phyloP scores from a whole-genome alignment of 352 stramenopile species.

The Globisporangium orthogonon region DNA sequence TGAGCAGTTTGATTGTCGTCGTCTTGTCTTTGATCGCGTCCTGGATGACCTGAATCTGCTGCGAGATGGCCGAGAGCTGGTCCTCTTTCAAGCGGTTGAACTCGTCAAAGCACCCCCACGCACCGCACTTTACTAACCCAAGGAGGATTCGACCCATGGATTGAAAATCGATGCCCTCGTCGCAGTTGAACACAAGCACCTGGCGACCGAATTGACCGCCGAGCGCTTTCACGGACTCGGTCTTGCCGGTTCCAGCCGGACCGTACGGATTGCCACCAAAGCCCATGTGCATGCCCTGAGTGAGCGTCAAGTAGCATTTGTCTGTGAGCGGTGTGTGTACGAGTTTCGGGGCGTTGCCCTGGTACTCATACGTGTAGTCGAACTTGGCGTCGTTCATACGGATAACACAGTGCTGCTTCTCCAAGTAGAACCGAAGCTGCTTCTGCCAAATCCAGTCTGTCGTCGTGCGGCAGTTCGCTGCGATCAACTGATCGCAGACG shows the following conservation, averaged over 20 bases:
- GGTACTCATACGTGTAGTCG: slow-evolving; percentile 94
- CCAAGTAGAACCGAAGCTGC: slow-evolving; percentile 90
- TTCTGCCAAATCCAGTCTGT: slow-evolving; percentile 91
- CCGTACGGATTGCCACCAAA: slow-evolving; percentile 94
- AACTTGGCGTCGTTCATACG: slow-evolving; percentile 83
- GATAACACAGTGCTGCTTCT: slow-evolving; percentile 51
- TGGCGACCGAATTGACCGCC: slow-evolving; percentile 87
- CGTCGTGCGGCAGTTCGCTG: slow-evolving; percentile 46
- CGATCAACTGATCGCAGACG: slow-evolving; percentile 87
- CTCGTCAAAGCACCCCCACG: slow-evolving; percentile 96
- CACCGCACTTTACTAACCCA: slow-evolving; percentile 92
- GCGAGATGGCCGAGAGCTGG: slow-evolving; percentile 90
- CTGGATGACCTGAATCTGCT: slow-evolving; percentile 95
- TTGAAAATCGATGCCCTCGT: slow-evolving; percentile 93
- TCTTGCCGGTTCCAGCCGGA: slow-evolving; percentile 93
- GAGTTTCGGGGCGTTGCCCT: slow-evolving; percentile 90
- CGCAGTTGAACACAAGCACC: slow-evolving; percentile 92
- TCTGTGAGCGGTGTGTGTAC: slow-evolving; percentile 94
- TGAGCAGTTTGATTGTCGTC: slow-evolving; percentile 74
- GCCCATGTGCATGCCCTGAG: slow-evolving; percentile 89
- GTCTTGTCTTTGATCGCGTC: slow-evolving; percentile 88
- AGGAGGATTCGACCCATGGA: slow-evolving; percentile 95
- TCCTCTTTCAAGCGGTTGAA: slow-evolving; percentile 96
- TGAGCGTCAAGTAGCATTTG: slow-evolving; percentile 94
- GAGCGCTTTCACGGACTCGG: slow-evolving; percentile 92